Base-by-base conservation (phyloP, 805 yeast species). In the Saccharomycopsis sp. region DNA sequence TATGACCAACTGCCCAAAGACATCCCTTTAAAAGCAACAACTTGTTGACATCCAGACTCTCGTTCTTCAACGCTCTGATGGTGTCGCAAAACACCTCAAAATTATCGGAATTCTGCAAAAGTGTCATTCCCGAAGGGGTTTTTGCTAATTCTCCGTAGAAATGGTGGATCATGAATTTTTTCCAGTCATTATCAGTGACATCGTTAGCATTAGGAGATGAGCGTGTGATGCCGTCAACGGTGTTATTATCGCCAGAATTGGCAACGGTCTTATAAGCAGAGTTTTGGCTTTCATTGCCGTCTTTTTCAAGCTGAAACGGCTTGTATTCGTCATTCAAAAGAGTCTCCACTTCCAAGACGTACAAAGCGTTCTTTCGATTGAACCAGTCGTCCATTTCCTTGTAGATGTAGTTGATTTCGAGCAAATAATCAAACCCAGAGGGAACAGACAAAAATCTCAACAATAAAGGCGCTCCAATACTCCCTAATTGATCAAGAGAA, bases 1-100 rank as follows among this genome's bases (percentile, higher is more conserved):
- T 83, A 65, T 85, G 84, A 0, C 97, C 97, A 38, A 89, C 76
- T 1, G 96, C 85, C 97, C 97, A 93, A 41, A 93, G 65, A 38
- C 86, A 81, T 9, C 92, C 88, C 67, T 89, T 89, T 24, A 93
- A 69, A 62, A 77, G 78, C 7, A 73, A 38, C 19, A 75, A 60
- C 19, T 72, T 70, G 3, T 76, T 75, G 3, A 72, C 73, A 20
- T 72, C 76, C 3, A 67, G 44, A 9, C 56, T 51, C 15, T 62
- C 64, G 2, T 47, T 34, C 3, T n/a, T 5, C 3, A 64, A 61
- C 47, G 64, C 66, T 12, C 64, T 66, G 3, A 69, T 54, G 5
- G 62, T 58, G 3, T 57, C 58, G 3, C 57, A 63, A 17, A 67
- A 64, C 61, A 64, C 7, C 59, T 52, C 14, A 71, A 64, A 60